Base-by-base conservation (phyloP, 129 eudicot species). In the Sambucus nigra region DNA sequence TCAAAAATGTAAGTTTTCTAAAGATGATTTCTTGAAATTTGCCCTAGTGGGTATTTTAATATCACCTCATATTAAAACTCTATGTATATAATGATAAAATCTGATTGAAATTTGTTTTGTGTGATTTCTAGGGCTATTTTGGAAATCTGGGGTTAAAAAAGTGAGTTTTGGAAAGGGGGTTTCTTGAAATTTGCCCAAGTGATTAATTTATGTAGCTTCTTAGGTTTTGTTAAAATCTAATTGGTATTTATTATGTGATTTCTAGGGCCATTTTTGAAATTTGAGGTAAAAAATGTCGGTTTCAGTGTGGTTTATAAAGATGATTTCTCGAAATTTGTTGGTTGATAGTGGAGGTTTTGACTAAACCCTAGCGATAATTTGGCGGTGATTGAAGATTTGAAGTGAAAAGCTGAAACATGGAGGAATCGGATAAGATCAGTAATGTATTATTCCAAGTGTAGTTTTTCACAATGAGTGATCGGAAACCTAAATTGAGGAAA, bases 401-500 rank as follows among this genome's bases (percentile, higher is more conserved):
- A 35, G n/a, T 35, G 13, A 8, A 35, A 3, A 35, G 42, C 42
- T 35, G 13, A 35, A 29, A 47, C 25, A 18, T 13, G 13, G 56
- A 28, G 33, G 44, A 45, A 20, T 54, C 39, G 53, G 3, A 16
- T 13, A 61, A n/a, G 22, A 67, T 65, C 66, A 64, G 38, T 47
- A 17, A 56, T 69, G 60, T 57, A 38, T 70, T 53, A n/a, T n/a
- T n/a, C 48, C 55, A 40, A 18, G 51, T 39, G 35, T 50, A n/a
- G 52, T 47, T 23, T 57, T 22, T 58, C 40, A 57, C 61, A 18
- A 5, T 41, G 27, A 49, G 51, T 40, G 52, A 42, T 7, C 57
- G 66, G 50, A 74, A 59, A 39, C 64, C 69, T 28, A 26, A 20
- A 35, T 70, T 61, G 33, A 68, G 60, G 52, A 74, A 60, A 56